Conservation (phyloP, 2,329 filamentous ascomycete genomes). For the Neopestalotiopsis sp. region DNA sequence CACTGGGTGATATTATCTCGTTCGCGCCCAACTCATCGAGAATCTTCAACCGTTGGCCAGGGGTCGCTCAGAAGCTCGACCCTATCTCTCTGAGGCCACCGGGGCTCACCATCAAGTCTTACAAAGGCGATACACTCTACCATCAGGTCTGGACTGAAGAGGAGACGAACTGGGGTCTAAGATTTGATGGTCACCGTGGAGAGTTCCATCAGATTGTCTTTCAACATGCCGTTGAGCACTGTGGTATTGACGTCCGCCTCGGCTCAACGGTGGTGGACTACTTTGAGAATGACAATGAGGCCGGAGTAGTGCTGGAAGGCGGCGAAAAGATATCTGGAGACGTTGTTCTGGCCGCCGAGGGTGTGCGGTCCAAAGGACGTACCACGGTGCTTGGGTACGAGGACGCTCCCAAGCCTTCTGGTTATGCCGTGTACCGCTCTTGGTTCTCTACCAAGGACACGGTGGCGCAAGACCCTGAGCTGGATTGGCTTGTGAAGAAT, state of each 20-base stretch:
- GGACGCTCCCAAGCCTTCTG: constrained; percentile 45
- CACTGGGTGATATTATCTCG: constrained; percentile 54
- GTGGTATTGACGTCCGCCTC: constrained; percentile 54
- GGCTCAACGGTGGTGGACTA: constrained; percentile 51
- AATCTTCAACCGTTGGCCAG: constrained; percentile 61
- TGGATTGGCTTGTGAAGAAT: constrained; percentile 50
- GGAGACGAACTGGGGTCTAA: constrained; percentile 46
- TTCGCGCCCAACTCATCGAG: constrained; percentile 62
- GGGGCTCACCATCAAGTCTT: constrained; percentile 56
- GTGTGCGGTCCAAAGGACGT: constrained; percentile 50
- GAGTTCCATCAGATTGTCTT: constrained; percentile 58
- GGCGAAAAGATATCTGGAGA: constrained; percentile 46
- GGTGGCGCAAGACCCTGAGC: constrained; percentile 47
- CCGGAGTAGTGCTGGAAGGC: constrained; percentile 45
- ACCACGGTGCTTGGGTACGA: constrained; percentile 51
- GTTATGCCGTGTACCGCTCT: constrained; percentile 50
- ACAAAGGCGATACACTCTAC: constrained; percentile 54
- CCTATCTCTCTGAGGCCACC: constrained; percentile 48
- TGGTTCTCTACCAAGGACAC: constrained; percentile 48
- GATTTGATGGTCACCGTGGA: constrained; percentile 58
- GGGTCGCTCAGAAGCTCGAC: constrained; percentile 52
- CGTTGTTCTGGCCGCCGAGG: constrained; percentile 51
- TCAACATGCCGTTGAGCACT: constrained; percentile 50
- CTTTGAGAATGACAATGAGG: constrained; percentile 45
- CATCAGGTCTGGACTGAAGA: constrained; percentile 48